Evolutionary conservation across 129 eudicot species (phyloP), one percentile per base, ranked within the genome.

Genomic region (Escallonia rubra): DNA sequence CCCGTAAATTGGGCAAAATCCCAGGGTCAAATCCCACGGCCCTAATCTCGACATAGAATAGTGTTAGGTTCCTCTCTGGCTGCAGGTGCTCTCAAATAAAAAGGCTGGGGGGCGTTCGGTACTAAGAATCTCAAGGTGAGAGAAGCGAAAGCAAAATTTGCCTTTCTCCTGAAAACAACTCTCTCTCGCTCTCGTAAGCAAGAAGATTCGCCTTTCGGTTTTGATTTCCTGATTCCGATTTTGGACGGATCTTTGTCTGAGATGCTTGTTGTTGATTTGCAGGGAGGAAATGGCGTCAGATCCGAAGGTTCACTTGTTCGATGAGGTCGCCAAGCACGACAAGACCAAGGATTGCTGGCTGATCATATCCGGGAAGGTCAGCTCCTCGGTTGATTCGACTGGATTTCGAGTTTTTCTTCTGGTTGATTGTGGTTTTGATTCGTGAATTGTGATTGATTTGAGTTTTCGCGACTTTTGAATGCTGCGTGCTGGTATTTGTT

Each of bases 311-410:
- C 81, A 72, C 59, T 6, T 63, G 46, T 91, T 85, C 65, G 86
- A 78, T 59, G 97, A 91, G 4, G 96, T 88, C 47, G 52, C 82
- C 49, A 81, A 83, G 94, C 97, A 91, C 77, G 83, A 85, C 72
- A 79, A 71, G 60, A 80, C 81, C 14, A 85, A 85, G 54, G 97
- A 91, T 67, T 91, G 97, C 50, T 91, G 97, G 97, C 76, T 91
- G 38, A 59, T 91, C 55, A 86, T 91, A 61, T 68, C 82, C 49
- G 97, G 96, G 74, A 91, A 91, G 96, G 97, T 91, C 59, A 57
- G 81, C 64, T 90, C 71, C 61, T 48, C 14, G 13, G 40, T 34
- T 43, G 5, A 57, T 53, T 43, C 14, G 4, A 46, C n/a, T 47
- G 41, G 4, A 39, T 13, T 39, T 63, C n/a, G 34, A 23, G 34